phyloP scores from a whole-genome alignment of 345 rosid species.

The Moricandia arvensis region DNA sequence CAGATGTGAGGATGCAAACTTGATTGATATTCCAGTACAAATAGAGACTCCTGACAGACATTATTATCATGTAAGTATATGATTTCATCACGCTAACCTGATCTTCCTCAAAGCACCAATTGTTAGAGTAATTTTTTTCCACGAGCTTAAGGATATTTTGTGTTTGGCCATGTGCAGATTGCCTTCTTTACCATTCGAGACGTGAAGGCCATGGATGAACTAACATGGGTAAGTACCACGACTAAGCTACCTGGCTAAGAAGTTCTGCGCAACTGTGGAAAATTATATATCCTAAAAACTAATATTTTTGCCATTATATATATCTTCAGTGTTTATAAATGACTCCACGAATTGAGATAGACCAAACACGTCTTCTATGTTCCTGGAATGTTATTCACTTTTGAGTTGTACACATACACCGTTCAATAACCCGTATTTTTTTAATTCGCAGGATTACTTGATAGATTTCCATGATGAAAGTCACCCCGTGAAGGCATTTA shows the following conservation, averaged over 20 bases:
- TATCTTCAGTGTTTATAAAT: background rate
- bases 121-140: background rate
- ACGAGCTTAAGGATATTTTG: conserved; percentile 19
- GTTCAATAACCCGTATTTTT: conserved; percentile 1
- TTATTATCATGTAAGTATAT: conserved; percentile 74
- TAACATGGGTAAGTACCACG: conserved; percentile 71
- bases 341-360: background rate
- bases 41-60: conserved; percentile 83
- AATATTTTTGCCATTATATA: background rate
- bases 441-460: conserved; percentile 49
- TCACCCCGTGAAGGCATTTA: conserved; percentile 80
- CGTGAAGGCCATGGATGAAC: conserved; percentile 72
- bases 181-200: conserved; percentile 83
- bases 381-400: background rate
- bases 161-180: conserved; percentile 50
- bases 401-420: conserved; percentile 5
- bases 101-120: background rate
- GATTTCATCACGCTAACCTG: background rate
- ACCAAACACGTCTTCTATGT: background rate
- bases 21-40: conserved; percentile 90
- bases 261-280: background rate
- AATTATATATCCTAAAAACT: background rate
- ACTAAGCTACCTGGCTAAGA: background rate
- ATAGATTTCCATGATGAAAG: conserved; percentile 49
- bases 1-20: conserved; percentile 84